Evolutionary conservation across 495 filamentous ascomycete genomes (phyloP).

Genomic region (Lasiosphaeria ovina): DNA sequence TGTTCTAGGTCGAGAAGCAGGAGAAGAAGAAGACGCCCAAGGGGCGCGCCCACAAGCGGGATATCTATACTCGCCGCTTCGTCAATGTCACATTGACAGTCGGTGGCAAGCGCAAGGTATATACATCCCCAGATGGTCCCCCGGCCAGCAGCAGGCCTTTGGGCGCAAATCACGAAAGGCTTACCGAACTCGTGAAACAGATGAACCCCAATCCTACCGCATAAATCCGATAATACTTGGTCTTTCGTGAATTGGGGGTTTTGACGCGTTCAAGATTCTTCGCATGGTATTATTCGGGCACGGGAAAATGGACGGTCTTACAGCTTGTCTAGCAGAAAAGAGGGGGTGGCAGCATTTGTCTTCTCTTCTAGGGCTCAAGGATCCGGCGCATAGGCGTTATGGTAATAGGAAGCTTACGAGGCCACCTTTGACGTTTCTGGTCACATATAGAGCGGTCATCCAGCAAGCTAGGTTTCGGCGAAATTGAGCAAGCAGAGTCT

Average conservation of each 20-base stretch:
- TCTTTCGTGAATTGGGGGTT: constrained; percentile 4
- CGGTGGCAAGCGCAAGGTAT: constrained; percentile 97
- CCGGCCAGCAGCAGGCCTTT: background rate
- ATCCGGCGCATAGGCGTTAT: constrained; percentile 14
- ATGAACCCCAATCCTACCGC: constrained; percentile 51
- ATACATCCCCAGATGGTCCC: background rate
- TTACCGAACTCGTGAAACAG: constrained; percentile 22
- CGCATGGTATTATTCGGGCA: background rate
- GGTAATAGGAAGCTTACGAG: background rate
- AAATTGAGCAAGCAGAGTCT: no score
- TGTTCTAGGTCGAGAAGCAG: constrained; percentile 55
- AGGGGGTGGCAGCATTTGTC: constrained; percentile 1
- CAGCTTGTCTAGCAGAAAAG: background rate
- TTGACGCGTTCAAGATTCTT: constrained; percentile 2
- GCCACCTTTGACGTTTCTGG: constrained; percentile 5
- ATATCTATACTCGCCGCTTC: constrained; percentile 95
- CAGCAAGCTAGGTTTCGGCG: background rate
- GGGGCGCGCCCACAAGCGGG: constrained; percentile 96
- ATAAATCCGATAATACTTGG: constrained; percentile 26
- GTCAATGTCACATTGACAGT: constrained; percentile 94
- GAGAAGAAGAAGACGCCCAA: constrained; percentile 93
- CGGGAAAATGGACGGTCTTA: constrained; percentile 2
- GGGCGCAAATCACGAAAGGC: background rate
- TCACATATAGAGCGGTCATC: constrained; percentile 1
- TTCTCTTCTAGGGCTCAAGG: constrained; percentile 9